Evolutionary conservation across 495 filamentous ascomycete genomes (phyloP), one percentile per base, ranked within the genome.

Genomic region (Neurospora terricola): DNA sequence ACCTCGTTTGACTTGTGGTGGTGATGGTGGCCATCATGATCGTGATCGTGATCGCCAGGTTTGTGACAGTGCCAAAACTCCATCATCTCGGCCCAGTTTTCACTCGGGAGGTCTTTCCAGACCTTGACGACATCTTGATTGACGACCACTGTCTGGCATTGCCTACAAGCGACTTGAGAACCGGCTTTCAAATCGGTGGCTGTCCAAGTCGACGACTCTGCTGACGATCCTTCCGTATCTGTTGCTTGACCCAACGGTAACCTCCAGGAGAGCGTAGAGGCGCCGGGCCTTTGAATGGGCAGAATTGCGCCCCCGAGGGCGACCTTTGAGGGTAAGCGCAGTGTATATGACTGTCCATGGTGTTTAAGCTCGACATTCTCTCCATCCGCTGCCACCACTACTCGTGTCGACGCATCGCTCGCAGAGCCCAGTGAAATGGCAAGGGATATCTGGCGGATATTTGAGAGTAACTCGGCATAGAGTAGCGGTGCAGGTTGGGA

Each of bases 1-100:
- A 14, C 38, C 21, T 54, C 48, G 30, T 74, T 66, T 42, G 30
- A 14, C 23, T 38, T 18, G 30, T 36, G 18, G 37, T 73, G n/a
- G 48, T 71, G 72, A 14, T 40, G 40, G 3, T 54, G 39, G 48
- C 77, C 37, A 16, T 74, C 72, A 18, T 34, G 34, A 34, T 34
- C 73, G 37, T 79, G 74, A n/a, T 76, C 76, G 43, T 62, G 54
- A 54, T 71, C 69, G 6, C 83, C 83, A 59, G 94, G 96, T 78
- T 98, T 98, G 80, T 99, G 96, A 79, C 96, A 99, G 81, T 99
- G 96, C 96, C 96, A 99, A 76, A 98, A 97, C 79, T 99, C 96
- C 96, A 99, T 99, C 96, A 98, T 98, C 81, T 99, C 96, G 2
- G 95, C 96, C 96, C 96, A 99, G 77, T 97, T 96, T 73, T 94